phyloP scores from a whole-genome alignment of 2,329 filamentous ascomycete species.

The Cryphonectria carpinicola region DNA sequence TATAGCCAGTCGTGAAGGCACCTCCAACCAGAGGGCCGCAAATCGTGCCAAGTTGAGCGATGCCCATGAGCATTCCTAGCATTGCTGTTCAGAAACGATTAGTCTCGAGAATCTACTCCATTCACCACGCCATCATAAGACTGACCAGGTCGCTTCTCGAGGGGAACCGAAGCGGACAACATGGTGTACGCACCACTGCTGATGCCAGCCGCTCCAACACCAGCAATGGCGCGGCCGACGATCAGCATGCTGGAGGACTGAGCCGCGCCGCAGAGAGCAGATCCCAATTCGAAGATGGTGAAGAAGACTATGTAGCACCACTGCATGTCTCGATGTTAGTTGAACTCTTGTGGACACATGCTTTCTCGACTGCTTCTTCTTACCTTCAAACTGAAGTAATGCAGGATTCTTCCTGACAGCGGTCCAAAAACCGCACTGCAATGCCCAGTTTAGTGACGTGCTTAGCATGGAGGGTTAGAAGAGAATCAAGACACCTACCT shows the following conservation, averaged over 20 bases:
- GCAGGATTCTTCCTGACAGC: not conserved
- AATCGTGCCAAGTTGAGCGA: constrained; percentile 49
- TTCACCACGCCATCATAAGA: not conserved
- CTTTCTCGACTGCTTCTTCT: not conserved
- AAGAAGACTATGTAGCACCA: constrained; percentile 16
- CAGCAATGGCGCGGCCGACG: constrained; percentile 18
- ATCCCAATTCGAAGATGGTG: constrained; percentile 20
- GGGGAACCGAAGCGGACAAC: not conserved
- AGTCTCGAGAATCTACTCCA: not conserved
- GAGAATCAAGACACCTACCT: not conserved
- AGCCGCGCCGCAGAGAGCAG: constrained; percentile 15
- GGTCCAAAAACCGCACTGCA: constrained; percentile 2
- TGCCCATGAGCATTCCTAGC: constrained; percentile 26
- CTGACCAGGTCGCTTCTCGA: constrained; percentile 4
- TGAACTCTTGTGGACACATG: not conserved
- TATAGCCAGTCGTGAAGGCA: constrained; percentile 43
- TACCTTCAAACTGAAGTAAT: constrained; percentile 22
- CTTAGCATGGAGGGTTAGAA: not conserved
- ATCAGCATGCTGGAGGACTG: constrained; percentile 23
- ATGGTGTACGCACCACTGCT: constrained; percentile 1
- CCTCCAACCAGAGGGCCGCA: constrained; percentile 53
- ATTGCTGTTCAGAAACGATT: not conserved
- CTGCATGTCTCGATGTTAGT: not conserved
- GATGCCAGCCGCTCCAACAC: constrained; percentile 15
- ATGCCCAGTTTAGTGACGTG: not conserved